phyloP scores from a whole-genome alignment of 164 flowering plant genomes.

The Stephania japonica region DNA sequence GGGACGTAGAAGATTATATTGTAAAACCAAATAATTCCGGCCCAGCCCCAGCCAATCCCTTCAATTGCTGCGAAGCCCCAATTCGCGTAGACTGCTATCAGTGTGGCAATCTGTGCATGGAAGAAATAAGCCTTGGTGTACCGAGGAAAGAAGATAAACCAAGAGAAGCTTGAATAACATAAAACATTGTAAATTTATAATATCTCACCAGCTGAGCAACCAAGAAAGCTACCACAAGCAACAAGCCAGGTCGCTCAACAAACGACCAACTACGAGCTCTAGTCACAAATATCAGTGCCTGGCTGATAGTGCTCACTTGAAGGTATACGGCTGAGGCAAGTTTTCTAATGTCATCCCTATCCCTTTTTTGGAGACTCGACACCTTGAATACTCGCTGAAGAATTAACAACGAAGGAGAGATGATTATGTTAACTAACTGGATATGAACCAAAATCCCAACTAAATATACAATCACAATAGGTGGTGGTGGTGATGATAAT shows the following conservation, averaged over 20 bases:
- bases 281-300: slow-evolving; percentile 86
- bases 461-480: background rate
- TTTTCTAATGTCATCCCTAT: slow-evolving; percentile 43
- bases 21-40: slow-evolving; percentile 85
- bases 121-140: background rate
- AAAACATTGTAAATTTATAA: slow-evolving; percentile 2
- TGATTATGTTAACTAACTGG: background rate
- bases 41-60: slow-evolving; percentile 98
- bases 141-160: background rate
- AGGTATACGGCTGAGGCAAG: slow-evolving; percentile 82
- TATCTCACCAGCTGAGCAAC: slow-evolving; percentile 71
- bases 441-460: background rate
- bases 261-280: slow-evolving; percentile 81
- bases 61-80: slow-evolving; percentile 79
- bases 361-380: slow-evolving; percentile 47
- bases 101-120: slow-evolving; percentile 58
- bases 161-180: background rate
- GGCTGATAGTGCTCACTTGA: slow-evolving; percentile 91
- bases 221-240: slow-evolving; percentile 59
- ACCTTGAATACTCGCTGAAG: slow-evolving; percentile 62
- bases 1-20: slow-evolving; percentile 68
- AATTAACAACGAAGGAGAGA: slow-evolving; percentile 2
- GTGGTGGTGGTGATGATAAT: background rate
- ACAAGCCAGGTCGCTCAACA: slow-evolving; percentile 69
- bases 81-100: slow-evolving; percentile 78